These are phyloP conservation scores for Microsporum ferrugineum DNA, from an alignment of 2,329 filamentous ascomycete genomes.

Conservation along the genomic window DNA sequence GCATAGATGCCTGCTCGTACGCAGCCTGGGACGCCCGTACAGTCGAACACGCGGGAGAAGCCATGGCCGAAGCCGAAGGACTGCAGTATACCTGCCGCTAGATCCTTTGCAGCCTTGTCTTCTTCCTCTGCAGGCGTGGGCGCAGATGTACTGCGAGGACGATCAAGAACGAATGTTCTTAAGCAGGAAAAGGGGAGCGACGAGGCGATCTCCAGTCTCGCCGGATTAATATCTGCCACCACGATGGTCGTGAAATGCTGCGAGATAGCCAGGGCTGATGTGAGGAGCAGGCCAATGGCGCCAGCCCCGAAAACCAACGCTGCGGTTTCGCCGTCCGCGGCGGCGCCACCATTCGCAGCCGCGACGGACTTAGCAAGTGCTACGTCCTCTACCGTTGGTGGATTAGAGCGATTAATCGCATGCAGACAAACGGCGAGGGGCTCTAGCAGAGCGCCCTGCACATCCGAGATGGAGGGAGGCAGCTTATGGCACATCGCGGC, in stretches of 20 bases:
- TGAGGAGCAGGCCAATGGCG: slow-evolving; percentile 49
- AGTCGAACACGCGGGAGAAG: slow-evolving; percentile 37
- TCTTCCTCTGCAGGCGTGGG: slow-evolving; percentile 18
- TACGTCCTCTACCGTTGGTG: slow-evolving; percentile 29
- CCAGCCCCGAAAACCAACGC: slow-evolving; percentile 52
- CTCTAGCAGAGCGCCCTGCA: slow-evolving; percentile 49
- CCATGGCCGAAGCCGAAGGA: slow-evolving; percentile 21
- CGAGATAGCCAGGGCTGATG: slow-evolving; percentile 45
- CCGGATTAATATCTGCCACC: slow-evolving; percentile 50
- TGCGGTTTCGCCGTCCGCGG: slow-evolving; percentile 29
- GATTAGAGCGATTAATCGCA: slow-evolving; percentile 44
- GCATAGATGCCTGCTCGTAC: slow-evolving; percentile 38
- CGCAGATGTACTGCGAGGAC: slow-evolving; percentile 17
- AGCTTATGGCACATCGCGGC: slow-evolving; percentile 49
- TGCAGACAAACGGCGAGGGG: slow-evolving; percentile 51
- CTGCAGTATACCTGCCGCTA: slow-evolving; percentile 25
- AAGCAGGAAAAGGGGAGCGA: slow-evolving; percentile 29
- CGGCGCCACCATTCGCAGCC: neutral
- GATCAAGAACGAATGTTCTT: slow-evolving; percentile 13
- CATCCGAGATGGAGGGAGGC: slow-evolving; percentile 41
- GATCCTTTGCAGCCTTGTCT: slow-evolving; percentile 22
- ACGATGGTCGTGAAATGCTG: slow-evolving; percentile 45
- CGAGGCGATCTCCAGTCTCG: slow-evolving; percentile 45
- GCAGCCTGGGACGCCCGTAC: slow-evolving; percentile 36
- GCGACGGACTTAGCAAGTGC: slow-evolving; percentile 31